phyloP scores from a whole-genome alignment of 192 early-diverging fungal genomes.

The Pilobolus umbonatus region DNA sequence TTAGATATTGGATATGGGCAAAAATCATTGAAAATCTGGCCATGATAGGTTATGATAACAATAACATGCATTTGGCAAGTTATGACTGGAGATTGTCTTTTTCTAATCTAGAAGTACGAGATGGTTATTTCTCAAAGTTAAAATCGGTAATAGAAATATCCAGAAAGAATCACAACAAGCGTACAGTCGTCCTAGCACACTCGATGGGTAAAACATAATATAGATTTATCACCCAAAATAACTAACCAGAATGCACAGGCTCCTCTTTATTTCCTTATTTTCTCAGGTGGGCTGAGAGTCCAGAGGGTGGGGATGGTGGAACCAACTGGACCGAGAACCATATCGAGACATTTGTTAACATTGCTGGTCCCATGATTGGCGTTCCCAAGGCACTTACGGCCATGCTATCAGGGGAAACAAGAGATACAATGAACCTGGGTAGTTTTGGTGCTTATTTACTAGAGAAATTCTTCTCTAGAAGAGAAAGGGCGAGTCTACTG shows the following conservation, averaged over 20 bases:
- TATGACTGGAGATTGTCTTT: constrained; percentile 90
- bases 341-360: constrained; percentile 75
- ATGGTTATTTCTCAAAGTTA: constrained; percentile 77
- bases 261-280: constrained; percentile 74
- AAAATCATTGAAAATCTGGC: constrained; percentile 80
- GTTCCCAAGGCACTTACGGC: constrained; percentile 79
- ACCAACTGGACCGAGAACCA: constrained; percentile 71
- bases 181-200: constrained; percentile 55
- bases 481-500: constrained; percentile 70
- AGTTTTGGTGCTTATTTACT: constrained; percentile 71
- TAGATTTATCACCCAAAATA: not conserved
- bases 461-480: constrained; percentile 78
- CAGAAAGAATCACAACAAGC: constrained; percentile 42
- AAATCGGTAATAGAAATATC: constrained; percentile 65
- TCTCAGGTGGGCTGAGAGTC: constrained; percentile 78
- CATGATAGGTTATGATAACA: constrained; percentile 79
- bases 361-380: constrained; percentile 83
- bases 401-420: constrained; percentile 73
- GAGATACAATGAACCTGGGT: constrained; percentile 80
- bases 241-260: constrained; percentile 41
- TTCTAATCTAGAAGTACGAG: constrained; percentile 71
- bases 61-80: constrained; percentile 79
- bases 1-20: constrained; percentile 85
- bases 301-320: constrained; percentile 63
- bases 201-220: constrained; percentile 51